Evolutionary conservation across 2,329 filamentous ascomycete genomes (phyloP).

Genomic region (Metarhizium robertsii): DNA sequence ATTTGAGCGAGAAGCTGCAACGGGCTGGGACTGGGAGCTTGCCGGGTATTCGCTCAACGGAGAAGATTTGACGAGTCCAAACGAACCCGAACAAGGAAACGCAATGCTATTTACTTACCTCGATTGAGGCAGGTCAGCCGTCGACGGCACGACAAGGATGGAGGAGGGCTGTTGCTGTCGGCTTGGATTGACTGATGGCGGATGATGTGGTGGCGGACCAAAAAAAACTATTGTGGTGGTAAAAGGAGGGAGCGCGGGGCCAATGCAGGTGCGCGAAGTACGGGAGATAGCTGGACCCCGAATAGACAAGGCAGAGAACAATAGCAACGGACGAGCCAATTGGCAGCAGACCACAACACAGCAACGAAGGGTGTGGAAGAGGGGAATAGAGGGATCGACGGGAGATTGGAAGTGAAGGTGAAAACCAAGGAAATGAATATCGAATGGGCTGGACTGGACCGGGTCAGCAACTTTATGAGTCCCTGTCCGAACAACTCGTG

Average conservation of each 20-base stretch:
- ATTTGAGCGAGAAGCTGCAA: neutral
- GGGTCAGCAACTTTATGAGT: neutral
- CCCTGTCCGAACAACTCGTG: no score
- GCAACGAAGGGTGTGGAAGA: neutral
- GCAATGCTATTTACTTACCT: slow-evolving; percentile 1
- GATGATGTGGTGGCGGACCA: slow-evolving; percentile 4
- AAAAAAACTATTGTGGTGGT: slow-evolving; percentile 4
- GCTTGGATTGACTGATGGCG: neutral
- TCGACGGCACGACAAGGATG: neutral
- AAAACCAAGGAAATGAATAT: neutral
- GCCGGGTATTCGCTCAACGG: neutral
- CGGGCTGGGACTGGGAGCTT: neutral
- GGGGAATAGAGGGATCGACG: neutral
- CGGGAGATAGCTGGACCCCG: neutral
- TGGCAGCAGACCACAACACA: neutral
- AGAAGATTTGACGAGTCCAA: neutral
- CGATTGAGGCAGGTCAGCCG: neutral
- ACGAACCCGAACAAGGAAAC: neutral
- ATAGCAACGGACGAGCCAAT: neutral
- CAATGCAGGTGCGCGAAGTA: neutral
- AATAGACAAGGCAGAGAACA: slow-evolving; percentile 1
- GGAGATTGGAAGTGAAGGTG: neutral
- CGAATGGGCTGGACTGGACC: neutral
- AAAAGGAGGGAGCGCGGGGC: slow-evolving; percentile 6
- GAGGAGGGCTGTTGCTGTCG: neutral